These are phyloP conservation scores for Gaultheria prostrata DNA, from an alignment of 148 eudicot species.

Conservation along the genomic window DNA sequence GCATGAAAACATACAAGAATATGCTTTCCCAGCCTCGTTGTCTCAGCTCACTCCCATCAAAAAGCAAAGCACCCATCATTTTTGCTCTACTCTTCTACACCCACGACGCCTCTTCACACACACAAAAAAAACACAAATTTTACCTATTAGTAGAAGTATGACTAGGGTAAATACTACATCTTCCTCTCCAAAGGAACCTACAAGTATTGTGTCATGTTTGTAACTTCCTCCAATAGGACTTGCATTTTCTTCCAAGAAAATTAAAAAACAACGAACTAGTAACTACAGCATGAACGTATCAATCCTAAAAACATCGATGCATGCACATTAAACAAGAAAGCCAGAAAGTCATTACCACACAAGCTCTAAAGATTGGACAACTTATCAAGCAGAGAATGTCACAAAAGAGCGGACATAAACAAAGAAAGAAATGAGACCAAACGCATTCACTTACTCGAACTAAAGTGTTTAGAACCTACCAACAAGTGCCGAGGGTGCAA, in stretches of 20 bases:
- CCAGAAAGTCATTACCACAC: background rate
- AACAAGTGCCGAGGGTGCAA: background rate
- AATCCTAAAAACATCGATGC: background rate
- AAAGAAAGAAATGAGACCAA: background rate
- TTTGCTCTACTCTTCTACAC: background rate
- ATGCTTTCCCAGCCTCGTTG: background rate
- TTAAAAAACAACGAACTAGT: background rate
- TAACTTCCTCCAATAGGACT: background rate
- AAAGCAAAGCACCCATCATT: background rate
- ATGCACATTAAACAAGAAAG: background rate
- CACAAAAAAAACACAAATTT: background rate
- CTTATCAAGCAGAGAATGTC: slow-evolving; percentile 1
- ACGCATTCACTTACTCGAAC: background rate
- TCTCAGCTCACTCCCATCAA: background rate
- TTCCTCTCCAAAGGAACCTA: background rate
- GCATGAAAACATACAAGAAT: background rate
- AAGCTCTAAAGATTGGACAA: background rate
- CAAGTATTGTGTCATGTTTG: background rate
- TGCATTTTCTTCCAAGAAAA: background rate
- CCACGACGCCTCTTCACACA: background rate
- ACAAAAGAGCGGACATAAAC: background rate
- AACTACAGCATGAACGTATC: background rate
- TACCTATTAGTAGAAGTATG: background rate
- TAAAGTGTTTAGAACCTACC: background rate
- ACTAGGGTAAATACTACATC: background rate